Conservation (phyloP, 2,329 filamentous ascomycete genomes). For the Apiospora kogelbergensis region DNA sequence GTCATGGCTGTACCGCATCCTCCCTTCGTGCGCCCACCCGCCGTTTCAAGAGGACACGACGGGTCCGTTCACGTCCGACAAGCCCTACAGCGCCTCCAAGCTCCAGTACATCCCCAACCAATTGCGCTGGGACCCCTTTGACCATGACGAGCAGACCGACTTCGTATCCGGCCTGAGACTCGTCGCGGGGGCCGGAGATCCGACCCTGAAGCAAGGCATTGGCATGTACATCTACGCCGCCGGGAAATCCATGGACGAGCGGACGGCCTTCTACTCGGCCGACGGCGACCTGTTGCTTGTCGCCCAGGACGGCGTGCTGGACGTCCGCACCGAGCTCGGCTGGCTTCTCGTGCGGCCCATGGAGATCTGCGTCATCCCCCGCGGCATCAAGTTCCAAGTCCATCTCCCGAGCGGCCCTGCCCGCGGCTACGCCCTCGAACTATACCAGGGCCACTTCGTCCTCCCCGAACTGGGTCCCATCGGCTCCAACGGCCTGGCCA, state of each 20-base stretch:
- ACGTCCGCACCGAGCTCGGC: conserved; percentile 69
- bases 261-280: conserved; percentile 73
- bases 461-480: conserved; percentile 64
- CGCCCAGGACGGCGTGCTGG: conserved; percentile 62
- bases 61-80: conserved; percentile 45
- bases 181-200: conserved; percentile 72
- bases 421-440: conserved; percentile 64
- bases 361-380: conserved; percentile 67
- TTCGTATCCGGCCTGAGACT: conserved; percentile 56
- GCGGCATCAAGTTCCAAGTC: conserved; percentile 65
- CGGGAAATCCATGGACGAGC: conserved; percentile 67
- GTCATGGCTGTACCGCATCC: conserved; percentile 60
- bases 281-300: conserved; percentile 71
- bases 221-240: conserved; percentile 73
- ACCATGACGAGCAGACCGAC: conserved; percentile 59
- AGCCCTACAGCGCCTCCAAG: conserved; percentile 47
- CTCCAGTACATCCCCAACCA: conserved; percentile 80
- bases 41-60: conserved; percentile 30
- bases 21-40: conserved; percentile 53
- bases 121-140: conserved; percentile 79
- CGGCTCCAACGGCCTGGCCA: conserved; percentile 62
- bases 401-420: conserved; percentile 43
- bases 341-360: conserved; percentile 63
- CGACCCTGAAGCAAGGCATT: conserved; percentile 68
- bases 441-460: conserved; percentile 62